A percentile compares a stretch with the other conserved stretches of the same genome.
These are phyloP conservation scores for Fusarium sp. DNA, from an alignment of 2,329 filamentous ascomycete species.

Conservation along the genomic window DNA sequence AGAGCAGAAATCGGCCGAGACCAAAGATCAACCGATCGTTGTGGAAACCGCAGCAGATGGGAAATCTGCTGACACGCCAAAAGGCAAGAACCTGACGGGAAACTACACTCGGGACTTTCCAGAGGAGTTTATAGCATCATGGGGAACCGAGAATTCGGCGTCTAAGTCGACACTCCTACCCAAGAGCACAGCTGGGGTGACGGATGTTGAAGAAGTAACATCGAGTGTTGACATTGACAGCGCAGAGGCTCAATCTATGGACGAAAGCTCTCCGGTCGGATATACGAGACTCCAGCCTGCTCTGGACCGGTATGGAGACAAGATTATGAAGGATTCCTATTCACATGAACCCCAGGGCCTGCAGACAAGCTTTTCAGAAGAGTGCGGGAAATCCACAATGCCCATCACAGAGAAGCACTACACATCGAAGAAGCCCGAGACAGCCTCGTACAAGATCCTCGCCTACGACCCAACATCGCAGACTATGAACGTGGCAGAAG, in stretches of 20 bases:
- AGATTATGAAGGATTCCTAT: conserved; percentile 51
- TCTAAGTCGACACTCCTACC: conserved; percentile 44
- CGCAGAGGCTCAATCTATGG: conserved; percentile 53
- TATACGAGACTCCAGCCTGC: conserved; percentile 45
- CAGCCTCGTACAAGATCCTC: conserved; percentile 69
- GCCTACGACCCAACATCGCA: conserved; percentile 73
- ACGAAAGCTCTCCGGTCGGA: conserved; percentile 54
- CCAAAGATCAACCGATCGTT: conserved; percentile 18
- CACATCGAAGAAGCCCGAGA: conserved; percentile 1
- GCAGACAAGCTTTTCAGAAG: conserved; percentile 60
- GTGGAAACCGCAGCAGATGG: conserved; percentile 5
- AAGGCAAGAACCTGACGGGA: conserved; percentile 53
- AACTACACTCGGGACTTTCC: conserved; percentile 65
- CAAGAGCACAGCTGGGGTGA: conserved; percentile 12
- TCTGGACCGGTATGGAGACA: conserved; percentile 42
- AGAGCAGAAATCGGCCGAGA: conserved; percentile 10
- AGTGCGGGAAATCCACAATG: conserved; percentile 51
- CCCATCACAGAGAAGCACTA: conserved; percentile 53
- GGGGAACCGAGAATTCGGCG: conserved; percentile 49
- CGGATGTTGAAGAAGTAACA: neutral
- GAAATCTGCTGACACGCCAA: neutral
- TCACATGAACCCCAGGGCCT: conserved; percentile 61
- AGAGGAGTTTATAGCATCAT: conserved; percentile 61
- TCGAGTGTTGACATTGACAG: conserved; percentile 42
- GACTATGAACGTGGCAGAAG: conserved; percentile 69